Evolutionary conservation across 2,329 filamentous ascomycete genomes (phyloP).

Genomic region (Parastagonospora nodorum): DNA sequence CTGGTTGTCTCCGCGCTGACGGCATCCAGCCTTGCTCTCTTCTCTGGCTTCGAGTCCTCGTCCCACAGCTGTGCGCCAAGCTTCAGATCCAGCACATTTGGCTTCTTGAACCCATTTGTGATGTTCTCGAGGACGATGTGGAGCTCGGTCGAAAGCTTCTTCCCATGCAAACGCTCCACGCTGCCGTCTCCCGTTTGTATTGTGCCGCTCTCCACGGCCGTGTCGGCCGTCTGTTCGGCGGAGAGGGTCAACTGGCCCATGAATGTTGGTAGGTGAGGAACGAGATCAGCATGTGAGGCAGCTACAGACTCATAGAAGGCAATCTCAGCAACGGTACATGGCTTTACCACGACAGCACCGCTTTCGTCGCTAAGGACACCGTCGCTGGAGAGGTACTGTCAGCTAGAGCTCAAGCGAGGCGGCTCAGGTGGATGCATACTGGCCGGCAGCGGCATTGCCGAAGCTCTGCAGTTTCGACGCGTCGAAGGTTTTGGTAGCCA

Average conservation of each 20-base stretch:
- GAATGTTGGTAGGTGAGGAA: slow-evolving; percentile 80
- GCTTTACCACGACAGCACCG: slow-evolving; percentile 90
- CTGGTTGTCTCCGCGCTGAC: slow-evolving; percentile 65
- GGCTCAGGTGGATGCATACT: slow-evolving; percentile 62
- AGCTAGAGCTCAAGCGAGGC: slow-evolving; percentile 7
- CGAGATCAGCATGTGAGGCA: slow-evolving; percentile 71
- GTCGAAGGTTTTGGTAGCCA: slow-evolving; percentile 58
- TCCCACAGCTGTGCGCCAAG: slow-evolving; percentile 86
- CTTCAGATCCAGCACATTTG: slow-evolving; percentile 94
- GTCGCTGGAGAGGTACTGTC: slow-evolving; percentile 62
- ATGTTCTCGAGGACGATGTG: slow-evolving; percentile 87
- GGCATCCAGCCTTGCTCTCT: slow-evolving; percentile 63
- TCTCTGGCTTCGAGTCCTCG: slow-evolving; percentile 65
- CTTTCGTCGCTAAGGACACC: slow-evolving; percentile 84
- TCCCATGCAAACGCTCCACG: slow-evolving; percentile 55
- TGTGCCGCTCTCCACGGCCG: slow-evolving; percentile 29
- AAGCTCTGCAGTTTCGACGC: slow-evolving; percentile 69
- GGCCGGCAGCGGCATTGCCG: slow-evolving; percentile 79
- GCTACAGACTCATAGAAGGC: slow-evolving; percentile 82
- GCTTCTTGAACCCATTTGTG: slow-evolving; percentile 76
- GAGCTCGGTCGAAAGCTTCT: slow-evolving; percentile 73
- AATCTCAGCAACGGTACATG: slow-evolving; percentile 84
- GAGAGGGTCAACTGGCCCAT: slow-evolving; percentile 75
- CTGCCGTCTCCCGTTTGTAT: slow-evolving; percentile 33
- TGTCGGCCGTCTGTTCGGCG: slow-evolving; percentile 19